Evolutionary conservation across 2,329 filamentous ascomycete species (phyloP), one percentile per base, ranked within the genome.

Genomic region (Fusarium sp.): DNA sequence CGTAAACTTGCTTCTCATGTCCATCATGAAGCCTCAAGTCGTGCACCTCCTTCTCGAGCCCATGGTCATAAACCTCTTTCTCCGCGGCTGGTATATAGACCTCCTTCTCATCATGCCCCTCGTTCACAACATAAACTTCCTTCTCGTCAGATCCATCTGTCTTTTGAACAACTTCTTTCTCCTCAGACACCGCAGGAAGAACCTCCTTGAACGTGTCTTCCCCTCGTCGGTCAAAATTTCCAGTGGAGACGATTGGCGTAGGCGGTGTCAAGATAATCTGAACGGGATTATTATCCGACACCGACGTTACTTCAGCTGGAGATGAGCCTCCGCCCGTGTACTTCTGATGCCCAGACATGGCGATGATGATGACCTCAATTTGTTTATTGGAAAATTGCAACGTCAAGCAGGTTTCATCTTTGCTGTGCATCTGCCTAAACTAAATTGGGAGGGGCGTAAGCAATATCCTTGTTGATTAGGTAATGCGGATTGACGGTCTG

Each of bases 181-280:
- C 73, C 21, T 73, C 70, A 3, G 47, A 56, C 25, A 71, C 59
- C 12, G 62, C 57, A 13, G 62, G 53, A 7, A 72, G 40, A 23
- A 47, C 60, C 52, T 72, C 68, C 18, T 74, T 72, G 16, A 72
- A 30, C 6, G 64, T 69, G 18, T 74, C 68, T 38, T 72, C 60
- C 10, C 30, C 42, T 35, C 28, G 35, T 13, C 9, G n/a, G 32
- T 25, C 40, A n/a, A 50, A 32, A 11, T 18, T 16, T 16, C 7
- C 32, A 44, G 43, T 32, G 43, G 62, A 33, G 28, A n/a, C n/a
- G 1, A 74, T 63, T 11, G 73, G 73, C 19, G 73, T 75, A 0
- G 73, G 67, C 16, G 73, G 73, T 1, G 73, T 75, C 23, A 75
- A n/a, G 3, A 72, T 60, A 23, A 75, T 75, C n/a, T 64, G 44